Evolutionary conservation across 768 basidiomycete genomes (phyloP), one percentile per base, ranked within the genome.

Genomic region (Lentinula sp.): DNA sequence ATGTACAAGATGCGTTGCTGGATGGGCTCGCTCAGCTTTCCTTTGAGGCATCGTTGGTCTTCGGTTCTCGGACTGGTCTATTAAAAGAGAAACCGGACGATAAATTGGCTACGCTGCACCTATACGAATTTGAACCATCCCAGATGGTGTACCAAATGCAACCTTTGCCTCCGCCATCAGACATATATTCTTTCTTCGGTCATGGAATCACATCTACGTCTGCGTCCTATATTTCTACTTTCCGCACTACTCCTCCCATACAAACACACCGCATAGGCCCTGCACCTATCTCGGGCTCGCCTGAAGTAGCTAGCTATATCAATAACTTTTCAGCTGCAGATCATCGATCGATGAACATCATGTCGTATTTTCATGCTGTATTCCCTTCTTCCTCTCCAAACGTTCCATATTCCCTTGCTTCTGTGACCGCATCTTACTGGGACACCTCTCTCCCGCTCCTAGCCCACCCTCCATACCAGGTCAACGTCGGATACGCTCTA

Each of bases 321-420:
- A 40, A 70, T 8, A 74, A 68, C 8, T 80, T 73, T 59, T 73
- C 84, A 3, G 76, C 90, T 0, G 80, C 88, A 1, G 94, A 96
- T 66, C 80, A 88, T 54, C 85, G 94, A 2, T 76, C 81, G 3
- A 73, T 95, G 10, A 77, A 83, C 18, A 76, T 89, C 34, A 73
- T 98, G 31, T 89, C 91, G 0, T 94, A 94, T 71, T 86, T 96
- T 64, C 85, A 95, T 67, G 80, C 79, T 69, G 35, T 71, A 28
- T 75, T 78, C 49, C 50, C 60, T 4, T 35, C 45, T 10, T 62
- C 71, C 70, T 15, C 28, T 13, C 5, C 34, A 57, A 18, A 39
- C 43, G 23, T 5, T 15, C 9, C 40, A 40, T 9, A 31, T 28
- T 34, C 48, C 13, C 21, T 11, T 4, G 15, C 50, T 16, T 23